These are phyloP conservation scores for Cytidiella melzeri DNA, from an alignment of 768 basidiomycete genomes.

Conservation along the genomic window DNA sequence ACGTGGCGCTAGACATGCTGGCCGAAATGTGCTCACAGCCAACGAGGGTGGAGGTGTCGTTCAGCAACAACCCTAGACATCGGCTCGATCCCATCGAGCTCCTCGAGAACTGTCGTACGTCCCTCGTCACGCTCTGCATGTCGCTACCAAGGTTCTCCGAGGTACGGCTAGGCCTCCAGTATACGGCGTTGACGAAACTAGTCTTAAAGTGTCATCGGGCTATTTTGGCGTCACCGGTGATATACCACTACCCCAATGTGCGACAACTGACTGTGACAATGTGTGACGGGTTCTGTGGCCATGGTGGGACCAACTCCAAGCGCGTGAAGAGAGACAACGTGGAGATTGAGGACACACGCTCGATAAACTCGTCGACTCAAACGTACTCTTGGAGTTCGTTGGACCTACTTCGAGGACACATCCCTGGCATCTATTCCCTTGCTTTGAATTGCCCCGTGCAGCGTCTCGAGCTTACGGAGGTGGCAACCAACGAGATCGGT, in stretches of 20 bases:
- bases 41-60: not conserved
- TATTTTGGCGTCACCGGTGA: not conserved
- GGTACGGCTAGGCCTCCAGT: not conserved
- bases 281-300: not conserved
- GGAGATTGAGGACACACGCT: not conserved
- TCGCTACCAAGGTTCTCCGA: not conserved
- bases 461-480: no score
- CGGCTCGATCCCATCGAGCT: not conserved
- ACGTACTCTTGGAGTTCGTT: no score
- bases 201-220: not conserved
- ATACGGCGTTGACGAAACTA: not conserved
- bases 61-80: not conserved
- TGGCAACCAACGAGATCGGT: no score
- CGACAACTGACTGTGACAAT: not conserved
- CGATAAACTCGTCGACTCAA: no score
- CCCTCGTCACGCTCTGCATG: not conserved
- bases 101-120: not conserved
- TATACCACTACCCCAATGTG: not conserved
- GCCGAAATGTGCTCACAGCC: not conserved
- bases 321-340: not conserved
- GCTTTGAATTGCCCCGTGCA: no score
- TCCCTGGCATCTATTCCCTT: no score
- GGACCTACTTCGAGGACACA: no score
- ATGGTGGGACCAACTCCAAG: not conserved
- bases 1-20: not conserved